Base-by-base conservation (phyloP, 345 rosid species). In the Ceriops zippeliana region DNA sequence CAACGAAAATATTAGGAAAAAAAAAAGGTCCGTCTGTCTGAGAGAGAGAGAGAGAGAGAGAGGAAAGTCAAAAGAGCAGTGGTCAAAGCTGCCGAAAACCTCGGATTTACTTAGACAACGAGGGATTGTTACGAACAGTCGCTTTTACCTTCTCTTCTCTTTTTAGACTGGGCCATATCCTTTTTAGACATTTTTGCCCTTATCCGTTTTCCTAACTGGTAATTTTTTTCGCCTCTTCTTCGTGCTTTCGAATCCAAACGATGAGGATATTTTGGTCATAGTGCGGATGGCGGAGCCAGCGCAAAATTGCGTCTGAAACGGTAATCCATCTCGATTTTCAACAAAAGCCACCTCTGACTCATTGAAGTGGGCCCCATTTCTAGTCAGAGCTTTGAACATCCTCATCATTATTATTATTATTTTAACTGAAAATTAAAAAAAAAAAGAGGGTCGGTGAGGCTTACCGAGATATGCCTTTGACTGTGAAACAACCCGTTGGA, bases 41-140 rank as follows among this genome's bases (percentile, higher is more conserved):
- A 51, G 34, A 70, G 24, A 66, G 42, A 79, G 65, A 60, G 60
- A 60, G 60, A 4, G 22, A 26, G 73, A 80, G 37, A 7, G 9
- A 7, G 10, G 37, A 34, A 9, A 34, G 37, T 34, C 10, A 7
- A 80, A 77, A 26, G 65, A 79, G 83, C 92, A 86, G 58, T 85
- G 87, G 98, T 90, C 97, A 93, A 86, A 89, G 89, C 86, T 82
- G 84, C 84, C 87, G 53, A 63, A 84, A 69, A 69, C 80, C 81
- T 54, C 69, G 61, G 65, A 79, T 85, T 84, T 80, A 24, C 22
- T 53, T 54, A 22, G 28, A 3, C 13, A 22, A 54, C 9, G n/a
- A 54, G 10, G n/a, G n/a, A 24, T 10, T 54, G 58, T 27, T 21
- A 7, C 2, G 37, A 34, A 7, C 9, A 34, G 37, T 7, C 9